These are phyloP conservation scores for Irpex lacteus DNA, from an alignment of 1,284 basidiomycete species.

Conservation along the genomic window DNA sequence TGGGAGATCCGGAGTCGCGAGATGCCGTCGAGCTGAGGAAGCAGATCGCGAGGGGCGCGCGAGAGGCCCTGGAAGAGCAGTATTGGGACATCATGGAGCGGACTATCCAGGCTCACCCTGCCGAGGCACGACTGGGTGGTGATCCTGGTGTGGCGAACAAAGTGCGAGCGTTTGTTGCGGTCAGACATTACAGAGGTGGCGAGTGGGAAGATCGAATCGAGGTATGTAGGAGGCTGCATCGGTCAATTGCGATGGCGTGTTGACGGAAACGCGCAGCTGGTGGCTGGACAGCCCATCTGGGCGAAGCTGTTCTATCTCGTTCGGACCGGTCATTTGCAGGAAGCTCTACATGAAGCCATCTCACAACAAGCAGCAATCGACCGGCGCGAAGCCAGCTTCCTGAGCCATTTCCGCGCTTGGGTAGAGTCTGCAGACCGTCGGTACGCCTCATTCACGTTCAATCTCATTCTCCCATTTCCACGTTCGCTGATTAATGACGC, in stretches of 20 bases:
- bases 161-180: slow-evolving; percentile 81
- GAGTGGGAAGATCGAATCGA: slow-evolving; percentile 87
- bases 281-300: slow-evolving; percentile 88
- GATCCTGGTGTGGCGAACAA: slow-evolving; percentile 90
- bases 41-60: slow-evolving; percentile 72
- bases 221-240: slow-evolving; percentile 38
- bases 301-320: slow-evolving; percentile 91
- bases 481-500: neutral
- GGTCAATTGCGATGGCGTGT: too few relatives aligned
- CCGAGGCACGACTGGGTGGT: slow-evolving; percentile 88
- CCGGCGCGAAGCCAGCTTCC: slow-evolving; percentile 81
- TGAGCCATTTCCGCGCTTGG: slow-evolving; percentile 84
- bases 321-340: slow-evolving; percentile 78
- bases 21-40: slow-evolving; percentile 60
- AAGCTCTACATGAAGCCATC: slow-evolving; percentile 78
- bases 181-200: slow-evolving; percentile 78
- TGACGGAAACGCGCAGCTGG: slow-evolving; percentile 45
- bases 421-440: slow-evolving; percentile 78
- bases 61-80: slow-evolving; percentile 78
- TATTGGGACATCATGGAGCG: slow-evolving; percentile 87
- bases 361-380: slow-evolving; percentile 76
- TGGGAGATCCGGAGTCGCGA: slow-evolving; percentile 65
- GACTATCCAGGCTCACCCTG: slow-evolving; percentile 80
- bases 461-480: slow-evolving; percentile 2
- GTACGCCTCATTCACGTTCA: slow-evolving; percentile 32